Evolutionary conservation across 345 rosid genomes (phyloP), one percentile per base, ranked within the genome.

Genomic region (Jatropha curcas): DNA sequence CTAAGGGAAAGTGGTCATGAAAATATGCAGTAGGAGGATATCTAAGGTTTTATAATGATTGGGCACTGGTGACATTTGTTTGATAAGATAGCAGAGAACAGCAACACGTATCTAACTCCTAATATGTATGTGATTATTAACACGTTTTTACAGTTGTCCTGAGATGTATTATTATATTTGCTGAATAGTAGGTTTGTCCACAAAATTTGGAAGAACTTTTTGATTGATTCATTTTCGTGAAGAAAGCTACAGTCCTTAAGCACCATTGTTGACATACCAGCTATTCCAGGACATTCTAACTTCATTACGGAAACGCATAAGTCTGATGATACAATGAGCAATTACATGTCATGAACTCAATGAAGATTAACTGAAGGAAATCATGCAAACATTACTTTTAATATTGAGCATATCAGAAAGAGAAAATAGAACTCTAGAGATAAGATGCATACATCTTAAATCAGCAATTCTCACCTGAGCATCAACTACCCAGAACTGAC

Each of bases 401-500:
- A 28, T 25, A 33, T 5, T 7, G 5, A 55, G 24, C 14, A 55
- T 39, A 68, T 55, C 16, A 68, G 31, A 33, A 33, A 65, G 2
- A 34, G 30, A 25, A 66, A 66, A 51, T 35, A 3, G 10, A 50
- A 19, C n/a, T 31, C 16, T 13, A 31, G 20, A 24, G 5, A 55
- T 53, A 34, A 25, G n/a, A 35, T 28, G 35, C 28, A 19, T 17
- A 58, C 68, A 24, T 37, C 52, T 39, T 30, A 33, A n/a, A 72
- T 63, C 5, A 14, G 19, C 25, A 31, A 73, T 14, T 73, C 81
- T 61, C 74, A 92, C 98, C 87, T 92, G 76, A 57, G 98, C 98
- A 86, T 94, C 98, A 75, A 92, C 97, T 58, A 92, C 92, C 98
- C 98, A 94, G 76, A 94, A 94, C 75, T 94, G 98, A 80, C 97